A percentile compares a stretch with the other conserved stretches of the same genome.
Evolutionary conservation across 139 green algal genomes (phyloP).

Genomic region (Marvania coccoides): DNA sequence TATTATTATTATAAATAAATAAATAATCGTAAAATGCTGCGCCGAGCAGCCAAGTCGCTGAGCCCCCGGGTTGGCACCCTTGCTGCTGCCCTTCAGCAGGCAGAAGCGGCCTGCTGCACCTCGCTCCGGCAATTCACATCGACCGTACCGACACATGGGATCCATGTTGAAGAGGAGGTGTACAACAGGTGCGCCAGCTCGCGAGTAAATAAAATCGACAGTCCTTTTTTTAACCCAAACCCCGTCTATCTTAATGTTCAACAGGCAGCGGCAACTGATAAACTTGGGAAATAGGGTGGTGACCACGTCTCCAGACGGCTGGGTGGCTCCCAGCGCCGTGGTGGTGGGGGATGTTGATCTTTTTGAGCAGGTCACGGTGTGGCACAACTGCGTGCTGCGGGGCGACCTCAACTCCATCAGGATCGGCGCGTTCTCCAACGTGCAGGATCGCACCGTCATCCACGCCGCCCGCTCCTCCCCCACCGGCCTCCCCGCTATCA

Average conservation of each 20-base stretch:
- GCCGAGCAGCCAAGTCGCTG: background rate
- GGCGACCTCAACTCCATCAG: constrained; percentile 83
- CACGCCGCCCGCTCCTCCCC: constrained; percentile 74
- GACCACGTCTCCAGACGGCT: constrained; percentile 53
- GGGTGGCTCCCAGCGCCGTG: constrained; percentile 76
- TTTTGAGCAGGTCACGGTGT: constrained; percentile 74
- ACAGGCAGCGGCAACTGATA: constrained; percentile 68
- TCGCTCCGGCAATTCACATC: background rate
- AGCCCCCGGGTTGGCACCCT: background rate
- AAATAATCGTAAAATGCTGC: constrained; percentile 1
- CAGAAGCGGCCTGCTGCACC: background rate
- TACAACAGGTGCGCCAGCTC: constrained; percentile 21
- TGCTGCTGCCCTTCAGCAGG: background rate
- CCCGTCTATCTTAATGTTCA: constrained; percentile 11
- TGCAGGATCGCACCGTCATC: constrained; percentile 79
- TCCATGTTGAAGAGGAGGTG: constrained; percentile 32
- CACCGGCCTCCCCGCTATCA: constrained; percentile 72
- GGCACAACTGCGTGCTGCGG: constrained; percentile 74
- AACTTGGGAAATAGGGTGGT: constrained; percentile 60
- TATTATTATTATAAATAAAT: no score
- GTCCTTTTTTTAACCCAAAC: background rate
- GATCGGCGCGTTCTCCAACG: constrained; percentile 54
- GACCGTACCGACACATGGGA: background rate
- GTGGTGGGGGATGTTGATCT: constrained; percentile 81
- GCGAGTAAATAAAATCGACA: background rate